Base-by-base conservation (phyloP, 257 asterid genomes). In the Gentiana macrophylla region DNA sequence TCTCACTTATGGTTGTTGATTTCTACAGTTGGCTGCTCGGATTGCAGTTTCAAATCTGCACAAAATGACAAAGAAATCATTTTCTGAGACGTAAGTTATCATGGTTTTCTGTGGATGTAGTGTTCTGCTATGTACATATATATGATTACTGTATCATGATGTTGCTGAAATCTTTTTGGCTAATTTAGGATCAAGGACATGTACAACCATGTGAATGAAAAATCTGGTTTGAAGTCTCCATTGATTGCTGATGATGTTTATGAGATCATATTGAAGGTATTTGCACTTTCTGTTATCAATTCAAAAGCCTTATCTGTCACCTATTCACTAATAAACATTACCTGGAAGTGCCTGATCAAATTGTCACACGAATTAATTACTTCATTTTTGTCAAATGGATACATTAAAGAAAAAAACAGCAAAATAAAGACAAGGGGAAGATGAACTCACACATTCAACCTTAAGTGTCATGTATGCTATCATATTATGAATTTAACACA, bases 1-100 rank as follows among this genome's bases (percentile, higher is more conserved):
- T 24, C 24, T 24, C 11, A 37, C 32, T 1, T 6, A 33, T 0
- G 9, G 12, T 55, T 6, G 34, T 35, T 62, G 51, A 46, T 57
- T 7, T 44, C 33, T 13, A 65, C 83, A 92, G 98, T 71, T 92
- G 85, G 98, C 98, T 48, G 98, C 98, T 24, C 81, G 98, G 85
- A 88, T 92, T 80, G 97, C 95, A 9, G 97, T 92, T 65, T 92
- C 98, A 7, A 88, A 92, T 77, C 88, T 92, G 54, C 98, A 92
- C 75, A 92, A 88, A 77, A 92, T 78, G 65, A 92, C 98, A 0
- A 88, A 88, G 85, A 84, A 92, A 66, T 92, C 85, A 1, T 92
- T 92, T 79, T 92, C 98, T 8, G 98, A 92, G 66, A 85, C 98
- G 98, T 88, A 77, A 80, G 95, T 64, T 32, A 24, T 24, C 24